These are phyloP conservation scores for Fulvia fulva DNA, from an alignment of 2,329 filamentous ascomycete species.

Conservation along the genomic window DNA sequence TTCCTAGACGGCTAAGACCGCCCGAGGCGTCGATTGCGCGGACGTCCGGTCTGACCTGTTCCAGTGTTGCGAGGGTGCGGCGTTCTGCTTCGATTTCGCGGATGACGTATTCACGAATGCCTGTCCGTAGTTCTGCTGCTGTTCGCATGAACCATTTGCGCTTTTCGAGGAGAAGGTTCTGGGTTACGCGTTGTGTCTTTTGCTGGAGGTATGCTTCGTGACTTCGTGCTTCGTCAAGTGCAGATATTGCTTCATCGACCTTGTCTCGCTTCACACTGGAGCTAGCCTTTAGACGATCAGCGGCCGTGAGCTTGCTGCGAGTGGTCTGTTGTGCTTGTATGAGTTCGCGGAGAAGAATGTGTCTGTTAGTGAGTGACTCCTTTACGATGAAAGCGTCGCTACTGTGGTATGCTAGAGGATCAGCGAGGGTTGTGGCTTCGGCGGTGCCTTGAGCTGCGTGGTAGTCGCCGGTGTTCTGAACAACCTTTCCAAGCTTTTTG, in stretches of 20 bases:
- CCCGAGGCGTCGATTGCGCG: constrained; percentile 87
- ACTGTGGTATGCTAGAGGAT: constrained; percentile 91
- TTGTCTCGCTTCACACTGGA: constrained; percentile 88
- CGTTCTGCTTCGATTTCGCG: constrained; percentile 95
- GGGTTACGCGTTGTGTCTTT: constrained; percentile 84
- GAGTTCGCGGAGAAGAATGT: constrained; percentile 91
- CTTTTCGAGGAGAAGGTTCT: constrained; percentile 83
- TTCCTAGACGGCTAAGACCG: constrained; percentile 81
- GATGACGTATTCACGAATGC: constrained; percentile 86
- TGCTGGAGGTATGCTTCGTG: constrained; percentile 76
- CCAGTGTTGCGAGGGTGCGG: constrained; percentile 84
- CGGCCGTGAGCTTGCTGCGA: constrained; percentile 75
- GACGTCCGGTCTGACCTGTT: constrained; percentile 88
- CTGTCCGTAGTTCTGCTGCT: constrained; percentile 73
- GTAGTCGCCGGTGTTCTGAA: constrained; percentile 90
- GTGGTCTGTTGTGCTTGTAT: constrained; percentile 84
- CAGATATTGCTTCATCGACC: constrained; percentile 92
- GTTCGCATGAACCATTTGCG: constrained; percentile 88
- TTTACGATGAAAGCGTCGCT: constrained; percentile 97
- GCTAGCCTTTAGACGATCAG: constrained; percentile 81
- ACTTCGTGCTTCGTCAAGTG: constrained; percentile 80
- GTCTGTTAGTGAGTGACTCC: constrained; percentile 93
- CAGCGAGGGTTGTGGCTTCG: constrained; percentile 89
- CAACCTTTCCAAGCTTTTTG: constrained; percentile 87
- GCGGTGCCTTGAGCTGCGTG: constrained; percentile 95